Percentiles rank a stretch among this genome's conserved stretches.
Evolutionary conservation across 1,284 basidiomycete species (phyloP).

Genomic region (Schizophyllum amplum): DNA sequence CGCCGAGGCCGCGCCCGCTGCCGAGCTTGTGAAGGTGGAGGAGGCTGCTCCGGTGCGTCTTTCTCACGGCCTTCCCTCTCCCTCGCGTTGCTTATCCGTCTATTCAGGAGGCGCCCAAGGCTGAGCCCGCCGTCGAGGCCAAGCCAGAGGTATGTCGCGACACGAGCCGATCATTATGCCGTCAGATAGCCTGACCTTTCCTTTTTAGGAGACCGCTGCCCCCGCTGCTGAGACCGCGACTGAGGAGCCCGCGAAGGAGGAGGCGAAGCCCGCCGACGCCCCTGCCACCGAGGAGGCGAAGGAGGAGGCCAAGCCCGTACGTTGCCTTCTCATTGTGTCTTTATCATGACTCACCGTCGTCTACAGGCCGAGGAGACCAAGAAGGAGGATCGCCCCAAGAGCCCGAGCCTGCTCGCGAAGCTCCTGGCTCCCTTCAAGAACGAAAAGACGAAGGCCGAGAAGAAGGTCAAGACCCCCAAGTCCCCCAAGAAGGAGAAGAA

Average conservation of each 20-base stretch:
- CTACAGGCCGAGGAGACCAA: constrained; percentile 21
- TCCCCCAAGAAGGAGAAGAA: constrained; percentile 65
- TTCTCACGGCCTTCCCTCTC: constrained; percentile 5
- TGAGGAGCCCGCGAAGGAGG: constrained; percentile 30
- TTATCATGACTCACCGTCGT: constrained; percentile 1
- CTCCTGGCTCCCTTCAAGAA: constrained; percentile 68
- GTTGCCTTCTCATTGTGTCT: constrained; percentile 18
- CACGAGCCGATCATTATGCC: not conserved
- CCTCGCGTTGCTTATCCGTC: constrained; percentile 2
- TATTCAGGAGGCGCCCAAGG: constrained; percentile 38
- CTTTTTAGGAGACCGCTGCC: constrained; percentile 26
- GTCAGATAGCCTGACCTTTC: constrained; percentile 5
- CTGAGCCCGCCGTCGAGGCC: constrained; percentile 26
- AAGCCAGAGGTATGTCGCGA: constrained; percentile 33
- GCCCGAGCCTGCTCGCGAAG: constrained; percentile 63
- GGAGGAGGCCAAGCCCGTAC: constrained; percentile 50
- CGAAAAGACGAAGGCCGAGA: constrained; percentile 59
- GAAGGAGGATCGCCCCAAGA: constrained; percentile 47
- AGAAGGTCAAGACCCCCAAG: constrained; percentile 58
- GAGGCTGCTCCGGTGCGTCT: constrained; percentile 28
- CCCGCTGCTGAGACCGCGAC: constrained; percentile 22
- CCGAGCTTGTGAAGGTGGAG: constrained; percentile 34
- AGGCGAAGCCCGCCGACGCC: constrained; percentile 6
- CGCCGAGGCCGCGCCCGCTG: constrained; percentile 28
- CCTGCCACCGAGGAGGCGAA: constrained; percentile 36